Conservation (phyloP, 176 grass and related monocot genomes). For the Areca catechu region DNA sequence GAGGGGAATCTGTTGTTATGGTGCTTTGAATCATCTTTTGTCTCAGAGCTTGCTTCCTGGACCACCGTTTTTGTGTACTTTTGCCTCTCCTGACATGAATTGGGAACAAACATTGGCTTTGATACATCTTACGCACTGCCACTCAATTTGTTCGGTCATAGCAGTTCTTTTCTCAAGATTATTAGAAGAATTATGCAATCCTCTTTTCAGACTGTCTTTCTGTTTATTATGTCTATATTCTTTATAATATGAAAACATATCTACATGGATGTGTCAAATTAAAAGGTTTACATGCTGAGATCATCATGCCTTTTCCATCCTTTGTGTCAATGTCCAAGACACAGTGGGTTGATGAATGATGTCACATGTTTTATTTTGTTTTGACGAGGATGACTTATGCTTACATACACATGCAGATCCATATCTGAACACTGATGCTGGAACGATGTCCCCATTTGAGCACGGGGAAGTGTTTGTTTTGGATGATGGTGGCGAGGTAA, state of each 20-base stretch:
- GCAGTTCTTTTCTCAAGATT: too few relatives aligned
- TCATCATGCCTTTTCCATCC: not conserved
- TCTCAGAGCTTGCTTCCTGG: too few relatives aligned
- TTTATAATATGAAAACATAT: not conserved
- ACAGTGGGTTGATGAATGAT: constrained; percentile 14
- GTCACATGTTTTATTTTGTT: constrained; percentile 23
- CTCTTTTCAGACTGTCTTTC: too few relatives aligned
- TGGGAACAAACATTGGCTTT: too few relatives aligned
- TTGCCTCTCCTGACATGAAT: too few relatives aligned
- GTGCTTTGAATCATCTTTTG: too few relatives aligned
- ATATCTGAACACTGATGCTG: constrained; percentile 97
- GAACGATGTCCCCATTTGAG: constrained; percentile 98
- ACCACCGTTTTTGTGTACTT: too few relatives aligned
- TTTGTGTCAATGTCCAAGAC: not conserved
- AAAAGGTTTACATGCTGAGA: not conserved
- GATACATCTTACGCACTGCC: too few relatives aligned
- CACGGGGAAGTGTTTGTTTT: constrained; percentile 94
- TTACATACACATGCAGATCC: constrained; percentile 16
- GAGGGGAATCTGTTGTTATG: too few relatives aligned
- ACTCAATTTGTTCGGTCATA: too few relatives aligned
- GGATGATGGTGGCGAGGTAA: constrained; percentile 99
- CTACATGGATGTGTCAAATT: not conserved
- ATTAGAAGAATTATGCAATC: too few relatives aligned
- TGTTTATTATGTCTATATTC: too few relatives aligned
- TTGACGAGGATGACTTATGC: not conserved